phyloP scores from a whole-genome alignment of 129 eudicot genomes.

The Chrysanthemum seticuspe region DNA sequence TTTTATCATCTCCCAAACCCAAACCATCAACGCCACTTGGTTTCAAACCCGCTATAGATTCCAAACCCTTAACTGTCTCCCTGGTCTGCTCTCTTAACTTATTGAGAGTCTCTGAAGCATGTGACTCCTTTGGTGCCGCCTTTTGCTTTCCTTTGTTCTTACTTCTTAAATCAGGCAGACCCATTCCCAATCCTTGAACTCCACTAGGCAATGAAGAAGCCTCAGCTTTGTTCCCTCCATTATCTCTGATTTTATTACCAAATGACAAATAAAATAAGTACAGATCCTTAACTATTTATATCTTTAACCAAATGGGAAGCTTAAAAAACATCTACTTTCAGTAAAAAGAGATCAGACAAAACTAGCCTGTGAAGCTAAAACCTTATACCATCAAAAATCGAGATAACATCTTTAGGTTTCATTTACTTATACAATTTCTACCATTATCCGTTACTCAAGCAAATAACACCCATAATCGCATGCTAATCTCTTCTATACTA shows the following conservation, averaged over 20 bases:
- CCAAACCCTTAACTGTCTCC: slow-evolving; percentile 88
- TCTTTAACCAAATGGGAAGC: slow-evolving; percentile 12
- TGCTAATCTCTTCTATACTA: too few species aligned
- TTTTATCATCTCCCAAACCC: slow-evolving; percentile 56
- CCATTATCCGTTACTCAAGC: background rate
- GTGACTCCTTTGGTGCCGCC: slow-evolving; percentile 57
- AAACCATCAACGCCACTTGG: slow-evolving; percentile 40
- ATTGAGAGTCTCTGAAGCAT: slow-evolving; percentile 85
- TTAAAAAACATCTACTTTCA: background rate
- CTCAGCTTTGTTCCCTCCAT: slow-evolving; percentile 39
- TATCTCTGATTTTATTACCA: slow-evolving; percentile 39
- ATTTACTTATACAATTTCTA: background rate
- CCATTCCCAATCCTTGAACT: slow-evolving; percentile 70
- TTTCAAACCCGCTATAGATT: slow-evolving; percentile 60
- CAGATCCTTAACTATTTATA: slow-evolving; percentile 12
- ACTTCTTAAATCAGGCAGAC: slow-evolving; percentile 70
- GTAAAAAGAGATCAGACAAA: background rate
- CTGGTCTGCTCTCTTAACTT: slow-evolving; percentile 92
- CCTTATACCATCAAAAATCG: background rate
- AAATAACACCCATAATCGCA: background rate
- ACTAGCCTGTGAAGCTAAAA: background rate
- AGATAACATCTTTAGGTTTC: slow-evolving; percentile 9
- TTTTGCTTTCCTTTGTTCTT: slow-evolving; percentile 79
- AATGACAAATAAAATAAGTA: background rate
- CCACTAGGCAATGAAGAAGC: slow-evolving; percentile 39